A percentile compares a stretch with the other conserved stretches of the same genome.
Evolutionary conservation across 352 stramenopile genomes (phyloP).

Genomic region (Pythium insidiosum): DNA sequence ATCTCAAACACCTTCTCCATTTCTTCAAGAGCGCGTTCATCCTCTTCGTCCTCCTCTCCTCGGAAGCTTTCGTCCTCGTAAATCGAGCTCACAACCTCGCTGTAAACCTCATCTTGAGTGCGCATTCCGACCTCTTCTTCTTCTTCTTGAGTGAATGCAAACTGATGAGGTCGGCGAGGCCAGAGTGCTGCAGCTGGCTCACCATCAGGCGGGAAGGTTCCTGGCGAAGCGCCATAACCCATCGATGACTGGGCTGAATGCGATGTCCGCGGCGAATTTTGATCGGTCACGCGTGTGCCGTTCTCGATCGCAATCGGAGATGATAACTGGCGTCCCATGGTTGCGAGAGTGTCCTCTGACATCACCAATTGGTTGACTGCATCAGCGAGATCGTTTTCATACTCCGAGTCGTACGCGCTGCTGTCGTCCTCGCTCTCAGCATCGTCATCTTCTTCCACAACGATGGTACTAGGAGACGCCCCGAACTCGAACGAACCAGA

Average conservation of each 20-base stretch:
- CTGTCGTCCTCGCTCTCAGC: slow-evolving; percentile 17
- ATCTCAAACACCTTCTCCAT: slow-evolving; percentile 53
- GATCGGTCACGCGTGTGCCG: slow-evolving; percentile 10
- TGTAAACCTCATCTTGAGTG: slow-evolving; percentile 76
- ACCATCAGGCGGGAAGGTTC: slow-evolving; percentile 53
- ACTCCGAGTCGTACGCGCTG: slow-evolving; percentile 53
- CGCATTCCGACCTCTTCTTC: slow-evolving; percentile 38
- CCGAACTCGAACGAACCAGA: no score
- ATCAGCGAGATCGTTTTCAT: slow-evolving; percentile 63
- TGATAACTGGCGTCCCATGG: slow-evolving; percentile 45
- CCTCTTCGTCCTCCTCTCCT: slow-evolving; percentile 26
- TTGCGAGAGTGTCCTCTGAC: slow-evolving; percentile 41
- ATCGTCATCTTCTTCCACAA: not conserved
- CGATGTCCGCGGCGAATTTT: slow-evolving; percentile 23
- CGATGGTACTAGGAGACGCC: not conserved
- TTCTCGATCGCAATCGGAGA: slow-evolving; percentile 39
- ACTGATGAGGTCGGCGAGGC: slow-evolving; percentile 74
- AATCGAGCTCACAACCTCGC: slow-evolving; percentile 59
- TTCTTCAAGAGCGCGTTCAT: slow-evolving; percentile 12
- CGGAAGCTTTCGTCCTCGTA: slow-evolving; percentile 51
- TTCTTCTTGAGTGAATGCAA: slow-evolving; percentile 81
- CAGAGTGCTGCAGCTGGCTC: slow-evolving; percentile 69
- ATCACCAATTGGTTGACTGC: slow-evolving; percentile 65
- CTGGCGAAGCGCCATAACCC: slow-evolving; percentile 52
- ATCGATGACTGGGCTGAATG: slow-evolving; percentile 66